These are phyloP conservation scores for Arachis monticola DNA, from an alignment of 331 rosid species.

Conservation along the genomic window DNA sequence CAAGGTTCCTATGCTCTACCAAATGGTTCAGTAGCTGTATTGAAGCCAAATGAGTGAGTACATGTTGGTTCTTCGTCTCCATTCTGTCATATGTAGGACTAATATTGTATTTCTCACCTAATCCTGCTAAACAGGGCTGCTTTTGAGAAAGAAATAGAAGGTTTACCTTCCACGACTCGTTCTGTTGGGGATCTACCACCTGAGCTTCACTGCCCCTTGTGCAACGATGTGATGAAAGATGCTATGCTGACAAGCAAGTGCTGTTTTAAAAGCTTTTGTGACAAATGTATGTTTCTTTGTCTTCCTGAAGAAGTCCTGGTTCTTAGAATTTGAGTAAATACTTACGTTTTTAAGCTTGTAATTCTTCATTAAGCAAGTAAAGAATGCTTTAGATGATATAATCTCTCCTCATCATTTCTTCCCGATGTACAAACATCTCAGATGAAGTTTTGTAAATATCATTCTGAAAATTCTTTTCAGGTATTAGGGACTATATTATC, in stretches of 20 bases:
- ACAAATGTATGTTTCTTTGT: slow-evolving; percentile 68
- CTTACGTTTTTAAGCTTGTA: slow-evolving; percentile 42
- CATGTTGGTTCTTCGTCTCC: not conserved
- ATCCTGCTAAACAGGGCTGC: slow-evolving; percentile 75
- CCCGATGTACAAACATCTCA: not conserved
- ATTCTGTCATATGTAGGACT: slow-evolving; percentile 14
- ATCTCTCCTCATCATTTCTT: not conserved
- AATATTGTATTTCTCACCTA: slow-evolving; percentile 14
- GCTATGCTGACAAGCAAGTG: slow-evolving; percentile 98
- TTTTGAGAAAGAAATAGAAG: slow-evolving; percentile 96
- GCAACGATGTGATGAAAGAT: slow-evolving; percentile 97
- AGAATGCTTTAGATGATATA: not conserved
- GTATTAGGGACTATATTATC: slow-evolving; percentile 82
- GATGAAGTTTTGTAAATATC: not conserved
- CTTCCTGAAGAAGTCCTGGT: not conserved
- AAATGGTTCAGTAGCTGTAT: slow-evolving; percentile 94
- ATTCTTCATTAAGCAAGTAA: not conserved
- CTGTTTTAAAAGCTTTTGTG: slow-evolving; percentile 94
- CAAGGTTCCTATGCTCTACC: slow-evolving; percentile 98
- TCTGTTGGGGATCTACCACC: slow-evolving; percentile 97
- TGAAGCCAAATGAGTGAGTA: slow-evolving; percentile 95
- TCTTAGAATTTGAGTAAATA: slow-evolving; percentile 25
- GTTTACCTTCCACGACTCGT: slow-evolving; percentile 93
- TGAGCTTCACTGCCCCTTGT: slow-evolving; percentile 87
- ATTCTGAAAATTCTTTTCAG: slow-evolving; percentile 50